A percentile compares a stretch with the other conserved stretches of the same genome.
phyloP scores from a whole-genome alignment of 768 basidiomycete genomes.

The Auricularia cornea region DNA sequence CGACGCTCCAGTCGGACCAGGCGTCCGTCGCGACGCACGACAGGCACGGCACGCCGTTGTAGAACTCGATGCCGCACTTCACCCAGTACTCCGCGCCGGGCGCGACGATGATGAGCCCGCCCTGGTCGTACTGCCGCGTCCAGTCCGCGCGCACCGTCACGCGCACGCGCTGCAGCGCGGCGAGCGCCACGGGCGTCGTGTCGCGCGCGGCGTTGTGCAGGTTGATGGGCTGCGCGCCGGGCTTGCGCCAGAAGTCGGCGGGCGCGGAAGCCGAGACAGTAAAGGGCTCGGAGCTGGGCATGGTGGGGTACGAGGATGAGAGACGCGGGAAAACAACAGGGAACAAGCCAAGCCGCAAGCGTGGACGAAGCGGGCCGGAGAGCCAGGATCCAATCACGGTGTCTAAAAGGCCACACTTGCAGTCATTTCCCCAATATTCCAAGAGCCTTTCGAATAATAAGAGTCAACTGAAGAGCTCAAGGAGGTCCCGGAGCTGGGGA shows the following conservation, averaged over 20 bases:
- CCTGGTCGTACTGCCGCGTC: conserved; percentile 24
- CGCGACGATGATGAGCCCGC: conserved; percentile 18
- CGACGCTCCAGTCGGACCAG: conserved; percentile 21
- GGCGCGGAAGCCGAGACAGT: neutral
- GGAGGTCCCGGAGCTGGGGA: too few relatives aligned
- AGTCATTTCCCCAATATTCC: too few relatives aligned
- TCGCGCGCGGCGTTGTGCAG: conserved; percentile 14
- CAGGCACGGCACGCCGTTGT: conserved; percentile 15
- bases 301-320: neutral
- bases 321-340: too few relatives aligned
- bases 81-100: conserved; percentile 14
- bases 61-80: conserved; percentile 24
- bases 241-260: conserved; percentile 25
- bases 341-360: too few relatives aligned
- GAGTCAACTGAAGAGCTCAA: too few relatives aligned
- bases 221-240: conserved; percentile 12
- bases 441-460: too few relatives aligned
- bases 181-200: conserved; percentile 7
- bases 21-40: conserved; percentile 18
- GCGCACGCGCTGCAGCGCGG: conserved; percentile 15
- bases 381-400: neutral
- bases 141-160: conserved; percentile 20
- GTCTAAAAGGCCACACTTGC: neutral
- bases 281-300: neutral
- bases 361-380: too few relatives aligned